Conservation (phyloP, 2,329 filamentous ascomycete species). For the Microascus cirrosus region DNA sequence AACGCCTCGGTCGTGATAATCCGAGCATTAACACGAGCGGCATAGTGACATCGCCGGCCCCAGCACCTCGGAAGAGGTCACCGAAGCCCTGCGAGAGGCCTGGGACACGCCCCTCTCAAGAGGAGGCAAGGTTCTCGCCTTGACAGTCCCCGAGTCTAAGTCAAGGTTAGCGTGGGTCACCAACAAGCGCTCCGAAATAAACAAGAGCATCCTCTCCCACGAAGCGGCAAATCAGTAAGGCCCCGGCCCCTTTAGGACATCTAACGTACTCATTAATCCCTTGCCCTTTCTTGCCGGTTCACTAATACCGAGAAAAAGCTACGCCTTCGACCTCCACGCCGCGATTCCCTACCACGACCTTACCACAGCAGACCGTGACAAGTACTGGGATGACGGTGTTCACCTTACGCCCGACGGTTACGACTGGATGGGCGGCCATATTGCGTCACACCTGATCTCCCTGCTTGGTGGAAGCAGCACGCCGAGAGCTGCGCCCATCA, state of each 20-base stretch:
- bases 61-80: constrained; percentile 27
- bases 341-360: constrained; percentile 44
- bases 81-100: constrained; percentile 31
- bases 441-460: constrained; percentile 40
- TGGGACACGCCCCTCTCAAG: constrained; percentile 39
- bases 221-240: constrained; percentile 40
- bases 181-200: constrained; percentile 31
- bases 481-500: not conserved
- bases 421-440: constrained; percentile 46
- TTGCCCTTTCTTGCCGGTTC: not conserved
- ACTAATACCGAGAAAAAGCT: constrained; percentile 24
- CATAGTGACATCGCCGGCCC: constrained; percentile 38
- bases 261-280: not conserved
- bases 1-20: too few species aligned
- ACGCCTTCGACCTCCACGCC: constrained; percentile 43
- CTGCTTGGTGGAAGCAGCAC: constrained; percentile 19
- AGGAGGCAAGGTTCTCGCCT: constrained; percentile 45
- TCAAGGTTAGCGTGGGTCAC: constrained; percentile 16
- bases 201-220: constrained; percentile 39
- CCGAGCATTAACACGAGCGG: not conserved
- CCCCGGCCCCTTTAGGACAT: not conserved
- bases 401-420: constrained; percentile 50
- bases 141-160: constrained; percentile 48
- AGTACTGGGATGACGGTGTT: constrained; percentile 50
- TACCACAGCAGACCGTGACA: constrained; percentile 27